A percentile compares a stretch with the other conserved stretches of the same genome.
These are phyloP conservation scores for Scleroderma citrinum DNA, from an alignment of 768 basidiomycete genomes.

Conservation along the genomic window DNA sequence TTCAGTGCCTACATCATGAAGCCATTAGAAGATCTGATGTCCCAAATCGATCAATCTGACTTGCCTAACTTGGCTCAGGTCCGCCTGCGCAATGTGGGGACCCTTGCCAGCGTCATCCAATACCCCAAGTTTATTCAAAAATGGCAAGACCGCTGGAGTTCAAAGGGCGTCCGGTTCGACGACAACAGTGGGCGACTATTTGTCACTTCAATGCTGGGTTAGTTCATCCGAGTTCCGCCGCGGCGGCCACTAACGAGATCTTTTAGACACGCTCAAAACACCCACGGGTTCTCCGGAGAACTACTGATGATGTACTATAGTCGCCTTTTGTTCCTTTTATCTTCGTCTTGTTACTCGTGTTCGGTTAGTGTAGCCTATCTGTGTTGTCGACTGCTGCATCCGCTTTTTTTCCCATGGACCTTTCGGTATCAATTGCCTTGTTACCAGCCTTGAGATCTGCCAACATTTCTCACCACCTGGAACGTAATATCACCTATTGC, in stretches of 20 bases:
- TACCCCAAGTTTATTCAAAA: slow-evolving; percentile 20
- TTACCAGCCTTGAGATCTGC: background rate
- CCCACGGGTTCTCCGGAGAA: background rate
- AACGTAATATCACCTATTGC: background rate
- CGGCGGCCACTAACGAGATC: too few species aligned
- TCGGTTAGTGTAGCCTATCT: background rate
- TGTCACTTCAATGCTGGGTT: background rate
- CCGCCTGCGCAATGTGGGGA: slow-evolving; percentile 36
- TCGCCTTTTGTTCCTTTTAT: background rate
- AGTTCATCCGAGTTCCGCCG: background rate
- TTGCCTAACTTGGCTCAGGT: slow-evolving; percentile 32
- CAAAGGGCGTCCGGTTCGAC: slow-evolving; percentile 25
- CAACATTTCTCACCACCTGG: background rate
- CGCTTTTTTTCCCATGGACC: too few species aligned
- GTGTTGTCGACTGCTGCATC: background rate
- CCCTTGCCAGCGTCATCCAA: slow-evolving; percentile 28
- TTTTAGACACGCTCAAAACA: too few species aligned
- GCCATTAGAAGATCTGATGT: slow-evolving; percentile 36
- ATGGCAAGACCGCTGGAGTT: slow-evolving; percentile 26
- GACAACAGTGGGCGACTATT: slow-evolving; percentile 27
- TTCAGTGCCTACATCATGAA: slow-evolving; percentile 36
- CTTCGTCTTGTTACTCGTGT: background rate
- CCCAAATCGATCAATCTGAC: slow-evolving; percentile 30
- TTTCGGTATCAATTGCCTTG: background rate
- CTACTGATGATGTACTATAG: background rate